Conservation (phyloP, 805 yeast species). For the Candida khao-thaluensis region DNA sequence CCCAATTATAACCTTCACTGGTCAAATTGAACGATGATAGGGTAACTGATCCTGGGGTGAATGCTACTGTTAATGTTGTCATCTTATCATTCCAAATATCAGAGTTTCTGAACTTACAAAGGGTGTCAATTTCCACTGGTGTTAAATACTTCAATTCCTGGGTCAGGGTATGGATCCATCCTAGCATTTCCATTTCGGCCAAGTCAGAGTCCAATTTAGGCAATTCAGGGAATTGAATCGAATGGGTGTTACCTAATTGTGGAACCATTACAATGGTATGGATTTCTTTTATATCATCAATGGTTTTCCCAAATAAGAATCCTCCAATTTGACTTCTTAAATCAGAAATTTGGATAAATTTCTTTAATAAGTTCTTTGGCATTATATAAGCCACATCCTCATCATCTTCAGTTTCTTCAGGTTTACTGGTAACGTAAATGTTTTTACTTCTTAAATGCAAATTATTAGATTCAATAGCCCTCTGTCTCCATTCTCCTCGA, state of each 20-base stretch:
- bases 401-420: too few species aligned
- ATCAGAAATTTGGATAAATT: slow-evolving; percentile 79
- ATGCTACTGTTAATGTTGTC: slow-evolving; percentile 62
- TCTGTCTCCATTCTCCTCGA: slow-evolving; percentile 84
- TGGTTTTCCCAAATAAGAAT: slow-evolving; percentile 72
- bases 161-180: slow-evolving; percentile 92
- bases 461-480: slow-evolving; percentile 77
- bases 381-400: slow-evolving; percentile 68
- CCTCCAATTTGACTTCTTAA: slow-evolving; percentile 81
- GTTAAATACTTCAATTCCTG: slow-evolving; percentile 62
- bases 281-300: slow-evolving; percentile 73
- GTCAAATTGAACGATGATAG: slow-evolving; percentile 63
- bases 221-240: slow-evolving; percentile 59
- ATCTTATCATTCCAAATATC: slow-evolving; percentile 43
- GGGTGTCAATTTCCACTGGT: slow-evolving; percentile 69
- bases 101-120: slow-evolving; percentile 39
- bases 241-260: slow-evolving; percentile 73
- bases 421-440: slow-evolving; percentile 67
- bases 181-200: slow-evolving; percentile 72
- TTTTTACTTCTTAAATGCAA: slow-evolving; percentile 69
- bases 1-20: slow-evolving; percentile 78
- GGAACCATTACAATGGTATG: slow-evolving; percentile 76
- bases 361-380: slow-evolving; percentile 77
- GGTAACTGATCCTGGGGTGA: slow-evolving; percentile 83
- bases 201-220: slow-evolving; percentile 49